These are phyloP conservation scores for Taphrina communis DNA, from an alignment of 1,139 yeast genomes.

Conservation along the genomic window DNA sequence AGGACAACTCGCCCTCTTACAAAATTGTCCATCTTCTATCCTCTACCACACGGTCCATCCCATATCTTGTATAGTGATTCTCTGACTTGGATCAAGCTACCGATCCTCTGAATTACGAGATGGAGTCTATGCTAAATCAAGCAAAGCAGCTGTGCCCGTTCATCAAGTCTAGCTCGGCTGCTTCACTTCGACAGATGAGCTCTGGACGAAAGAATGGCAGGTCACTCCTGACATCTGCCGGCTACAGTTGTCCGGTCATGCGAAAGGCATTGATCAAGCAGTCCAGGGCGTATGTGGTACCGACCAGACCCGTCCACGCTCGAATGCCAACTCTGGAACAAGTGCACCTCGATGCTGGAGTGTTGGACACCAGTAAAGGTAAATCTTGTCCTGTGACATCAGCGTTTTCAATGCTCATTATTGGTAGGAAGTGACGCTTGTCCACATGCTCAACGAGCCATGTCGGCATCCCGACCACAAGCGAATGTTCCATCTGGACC, in stretches of 20 bases:
- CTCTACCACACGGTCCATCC: no score
- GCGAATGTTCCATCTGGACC: conserved; percentile 42
- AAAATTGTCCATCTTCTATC: background rate
- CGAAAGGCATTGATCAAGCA: conserved; percentile 67
- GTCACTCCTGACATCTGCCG: conserved; percentile 64
- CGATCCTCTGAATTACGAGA: conserved; percentile 48
- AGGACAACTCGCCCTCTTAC: background rate
- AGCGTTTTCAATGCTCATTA: background rate
- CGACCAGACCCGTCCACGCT: conserved; percentile 58
- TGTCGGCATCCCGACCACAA: conserved; percentile 28
- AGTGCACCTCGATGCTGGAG: conserved; percentile 52
- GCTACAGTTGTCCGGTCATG: conserved; percentile 85
- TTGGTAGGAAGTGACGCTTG: conserved; percentile 27
- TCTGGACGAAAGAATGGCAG: conserved; percentile 50
- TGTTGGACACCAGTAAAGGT: conserved; percentile 48
- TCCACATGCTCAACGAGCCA: conserved; percentile 39
- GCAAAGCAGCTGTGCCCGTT: conserved; percentile 86
- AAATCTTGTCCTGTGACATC: background rate
- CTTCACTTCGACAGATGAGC: conserved; percentile 63
- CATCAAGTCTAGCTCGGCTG: conserved; percentile 67
- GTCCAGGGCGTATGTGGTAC: conserved; percentile 60
- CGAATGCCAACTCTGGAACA: conserved; percentile 50
- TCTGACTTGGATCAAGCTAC: no score
- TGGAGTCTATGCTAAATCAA: conserved; percentile 82
- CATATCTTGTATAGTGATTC: no score